Conservation (phyloP, 2,329 filamentous ascomycete genomes). For the Trichoderma brevicompactum region DNA sequence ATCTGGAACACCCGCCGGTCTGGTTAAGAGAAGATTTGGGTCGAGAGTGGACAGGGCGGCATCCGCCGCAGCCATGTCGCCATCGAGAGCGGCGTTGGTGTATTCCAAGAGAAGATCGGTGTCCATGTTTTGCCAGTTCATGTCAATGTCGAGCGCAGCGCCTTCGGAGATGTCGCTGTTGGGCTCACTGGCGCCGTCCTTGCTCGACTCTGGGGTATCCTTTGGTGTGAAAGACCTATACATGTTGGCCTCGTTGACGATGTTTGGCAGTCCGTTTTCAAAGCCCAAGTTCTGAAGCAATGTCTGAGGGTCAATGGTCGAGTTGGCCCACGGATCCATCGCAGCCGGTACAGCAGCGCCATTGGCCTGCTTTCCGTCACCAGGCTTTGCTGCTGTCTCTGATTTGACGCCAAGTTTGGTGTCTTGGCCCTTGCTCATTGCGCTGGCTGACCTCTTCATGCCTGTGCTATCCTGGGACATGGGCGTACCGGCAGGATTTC, state of each 20-base stretch:
- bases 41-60: conserved; percentile 34
- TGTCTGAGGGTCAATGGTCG: conserved; percentile 57
- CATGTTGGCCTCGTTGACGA: conserved; percentile 57
- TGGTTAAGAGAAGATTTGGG: conserved; percentile 39
- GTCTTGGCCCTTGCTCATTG: conserved; percentile 48
- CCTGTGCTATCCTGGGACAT: conserved; percentile 54
- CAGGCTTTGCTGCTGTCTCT: conserved; percentile 38
- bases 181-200: conserved; percentile 63
- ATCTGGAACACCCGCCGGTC: conserved; percentile 36
- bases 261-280: conserved; percentile 46
- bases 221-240: conserved; percentile 63
- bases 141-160: conserved; percentile 56
- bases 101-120: conserved; percentile 51
- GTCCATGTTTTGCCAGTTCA: conserved; percentile 57
- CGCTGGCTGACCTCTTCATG: conserved; percentile 57
- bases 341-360: conserved; percentile 29
- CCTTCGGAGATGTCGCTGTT: conserved; percentile 66
- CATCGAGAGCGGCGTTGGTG: conserved; percentile 41
- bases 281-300: conserved; percentile 44
- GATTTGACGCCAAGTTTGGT: conserved; percentile 39
- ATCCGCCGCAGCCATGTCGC: conserved; percentile 36
- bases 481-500: conserved; percentile 50
- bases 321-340: conserved; percentile 45
- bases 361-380: conserved; percentile 39
- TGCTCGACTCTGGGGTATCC: conserved; percentile 67